Percentiles rank a stretch among this genome's conserved stretches.
phyloP scores from a whole-genome alignment of 176 grass and related monocot genomes.

The Hsuehochloa calcarea region DNA sequence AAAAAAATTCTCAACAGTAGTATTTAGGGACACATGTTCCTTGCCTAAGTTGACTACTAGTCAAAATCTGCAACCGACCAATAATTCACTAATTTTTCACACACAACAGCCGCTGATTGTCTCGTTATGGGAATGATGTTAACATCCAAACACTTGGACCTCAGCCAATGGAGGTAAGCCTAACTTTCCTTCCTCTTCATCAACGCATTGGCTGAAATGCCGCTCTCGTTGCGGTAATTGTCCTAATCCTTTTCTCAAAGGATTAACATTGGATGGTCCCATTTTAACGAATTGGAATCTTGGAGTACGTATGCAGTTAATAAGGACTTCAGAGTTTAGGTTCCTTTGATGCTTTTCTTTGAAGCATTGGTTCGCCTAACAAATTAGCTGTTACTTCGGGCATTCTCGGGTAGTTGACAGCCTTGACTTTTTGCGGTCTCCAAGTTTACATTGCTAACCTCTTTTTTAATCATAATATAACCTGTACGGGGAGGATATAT shows the following conservation, averaged over 20 bases:
- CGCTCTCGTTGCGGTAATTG: constrained; percentile 40
- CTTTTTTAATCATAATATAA: neutral
- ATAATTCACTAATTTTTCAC: constrained; percentile 43
- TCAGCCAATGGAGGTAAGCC: constrained; percentile 42
- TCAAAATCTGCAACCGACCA: constrained; percentile 26
- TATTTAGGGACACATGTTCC: constrained; percentile 26
- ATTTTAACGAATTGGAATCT: constrained; percentile 40
- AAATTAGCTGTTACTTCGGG: neutral
- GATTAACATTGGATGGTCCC: constrained; percentile 44
- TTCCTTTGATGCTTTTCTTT: constrained; percentile 14
- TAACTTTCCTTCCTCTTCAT: constrained; percentile 39
- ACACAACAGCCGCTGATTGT: constrained; percentile 25
- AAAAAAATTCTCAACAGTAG: neutral
- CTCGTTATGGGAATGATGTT: constrained; percentile 29
- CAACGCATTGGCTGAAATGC: constrained; percentile 24
- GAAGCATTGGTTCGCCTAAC: neutral
- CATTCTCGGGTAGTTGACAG: neutral
- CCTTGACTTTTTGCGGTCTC: neutral
- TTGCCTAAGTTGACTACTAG: constrained; percentile 10
- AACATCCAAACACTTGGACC: constrained; percentile 48
- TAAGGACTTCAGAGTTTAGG: neutral
- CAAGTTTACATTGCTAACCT: neutral
- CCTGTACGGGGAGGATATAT: too few relatives aligned
- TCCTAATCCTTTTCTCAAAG: constrained; percentile 33
- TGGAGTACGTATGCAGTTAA: neutral